Evolutionary conservation across 2,329 filamentous ascomycete species (phyloP), one percentile per base, ranked within the genome.

Genomic region (Alternaria atra): DNA sequence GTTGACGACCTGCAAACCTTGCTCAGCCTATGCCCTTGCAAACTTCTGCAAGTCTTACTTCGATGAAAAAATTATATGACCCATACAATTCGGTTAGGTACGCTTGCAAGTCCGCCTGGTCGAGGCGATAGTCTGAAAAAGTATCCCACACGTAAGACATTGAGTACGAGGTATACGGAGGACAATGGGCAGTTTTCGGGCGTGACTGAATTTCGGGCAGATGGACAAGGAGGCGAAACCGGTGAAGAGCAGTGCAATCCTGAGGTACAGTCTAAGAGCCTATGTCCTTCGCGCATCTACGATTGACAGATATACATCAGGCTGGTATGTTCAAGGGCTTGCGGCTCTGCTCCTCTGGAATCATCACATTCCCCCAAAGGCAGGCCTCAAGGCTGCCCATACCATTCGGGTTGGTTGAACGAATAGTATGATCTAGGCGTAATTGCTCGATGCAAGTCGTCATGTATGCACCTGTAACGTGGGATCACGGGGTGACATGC

Each of bases 51-150:
- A n/a, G 4, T 44, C 42, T 5, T 46, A 67, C 66, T 6, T 34
- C 29, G 6, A 67, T 59, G 35, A 55, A 52, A 23, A 70, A 69
- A 1, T 69, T 39, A 7, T 47, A 61, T 9, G 32, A 9, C 17
- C 64, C 64, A 39, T 65, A 66, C 12, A 39, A 35, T 15, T 51
- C 13, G 1, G 6, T 30, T 5, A 70, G 54, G 44, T 57, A 67
- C 5, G 34, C 30, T 40, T 67, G 55, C 17, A 70, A 47, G 20
- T 56, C 53, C 7, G 17, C 52, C 25, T 59, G 55, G 0, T 20
- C 35, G 12, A 68, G 40, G 6, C 59, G 52, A 29, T 68, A 66
- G 5, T 59, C 62, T 5, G 60, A 53, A 25, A 60, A 66, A 6
- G 44, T 61, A 12, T 67, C 61, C 59, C 57, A 64, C 6, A 50